Evolutionary conservation across 371 early-diverging fungal genomes (phyloP), one percentile per base, ranked within the genome.

Genomic region (Capniomyces stellatus): DNA sequence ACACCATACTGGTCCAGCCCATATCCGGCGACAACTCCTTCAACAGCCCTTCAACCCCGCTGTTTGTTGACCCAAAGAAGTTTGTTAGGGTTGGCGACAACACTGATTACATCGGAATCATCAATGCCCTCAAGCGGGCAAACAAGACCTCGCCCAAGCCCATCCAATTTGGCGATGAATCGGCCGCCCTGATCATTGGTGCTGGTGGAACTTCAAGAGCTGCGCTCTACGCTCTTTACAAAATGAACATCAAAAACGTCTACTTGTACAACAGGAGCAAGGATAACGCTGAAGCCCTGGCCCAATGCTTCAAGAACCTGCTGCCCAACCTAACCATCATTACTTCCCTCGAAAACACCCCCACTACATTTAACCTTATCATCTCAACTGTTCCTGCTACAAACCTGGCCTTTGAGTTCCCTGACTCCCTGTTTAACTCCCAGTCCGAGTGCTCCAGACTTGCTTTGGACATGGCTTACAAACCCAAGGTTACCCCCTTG

Each of bases 181-280:
- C 66, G 31, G 10, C 69, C 72, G 91, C 76, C 10, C 75, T 90
- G 28, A 86, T 96, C 2, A 74, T 96, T 53, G 97, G 97, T n/a
- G 93, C 90, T 6, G 97, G 97, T 43, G 97, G 97, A 13, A 96
- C 97, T 2, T 77, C 92, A 1, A 75, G 94, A 29, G 97, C 97
- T 0, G 95, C 89, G 4, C 67, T 89, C 24, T 91, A 83, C 60
- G 89, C 95, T 0, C 69, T 92, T 35, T 67, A 86, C 59, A 68
- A 76, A 49, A 70, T 92, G 52, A 84, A 85, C 3, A 70, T 84
- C 15, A 55, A 61, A 30, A 72, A 74, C 29, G 76, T 89, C 29
- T 71, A 75, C 29, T 55, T 96, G 25, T 96, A 82, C 77, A 96
- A 96, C 75, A 78, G 97, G 43, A 93, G 93, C 0, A 52, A 53